Evolutionary conservation across 2,329 filamentous ascomycete species (phyloP).

Genomic region (Geosmithia putterillii): DNA sequence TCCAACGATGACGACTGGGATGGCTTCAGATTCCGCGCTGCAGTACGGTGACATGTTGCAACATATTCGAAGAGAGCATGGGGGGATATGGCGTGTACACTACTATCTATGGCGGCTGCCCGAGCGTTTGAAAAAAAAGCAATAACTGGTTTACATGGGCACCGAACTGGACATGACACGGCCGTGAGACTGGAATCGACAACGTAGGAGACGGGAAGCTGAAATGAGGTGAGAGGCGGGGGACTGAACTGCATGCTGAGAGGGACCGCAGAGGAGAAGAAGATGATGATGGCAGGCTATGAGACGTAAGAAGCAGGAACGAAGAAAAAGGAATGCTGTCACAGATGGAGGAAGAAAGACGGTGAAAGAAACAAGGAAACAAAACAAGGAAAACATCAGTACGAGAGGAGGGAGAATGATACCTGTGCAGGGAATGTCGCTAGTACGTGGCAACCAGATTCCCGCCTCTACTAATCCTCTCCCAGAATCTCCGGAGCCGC

Average conservation of each 20-base stretch:
- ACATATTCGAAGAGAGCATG: not conserved
- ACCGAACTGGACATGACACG: not conserved
- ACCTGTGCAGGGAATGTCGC: not conserved
- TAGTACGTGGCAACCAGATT: not conserved
- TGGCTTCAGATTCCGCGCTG: slow-evolving; percentile 36
- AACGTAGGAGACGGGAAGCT: too few relatives aligned
- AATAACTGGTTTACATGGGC: not conserved
- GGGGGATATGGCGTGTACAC: not conserved
- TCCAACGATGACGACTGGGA: slow-evolving; percentile 43
- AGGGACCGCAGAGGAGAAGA: too few relatives aligned
- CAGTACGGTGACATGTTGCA: not conserved
- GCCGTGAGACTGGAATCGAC: not conserved
- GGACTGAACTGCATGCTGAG: not conserved
- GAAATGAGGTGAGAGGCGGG: too few relatives aligned
- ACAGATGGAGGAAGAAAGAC: too few relatives aligned
- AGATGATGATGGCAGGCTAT: too few relatives aligned
- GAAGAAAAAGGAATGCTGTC: too few relatives aligned
- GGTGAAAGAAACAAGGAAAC: too few relatives aligned
- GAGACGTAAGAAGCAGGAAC: too few relatives aligned
- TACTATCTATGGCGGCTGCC: not conserved
- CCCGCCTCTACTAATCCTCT: slow-evolving; percentile 38
- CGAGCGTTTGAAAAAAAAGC: not conserved
- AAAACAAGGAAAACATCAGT: not conserved
- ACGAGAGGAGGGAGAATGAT: not conserved
- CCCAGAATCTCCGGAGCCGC: slow-evolving; percentile 54